Evolutionary conservation across 495 filamentous ascomycete species (phyloP), one percentile per base, ranked within the genome.

Genomic region (Neurospora terricola): DNA sequence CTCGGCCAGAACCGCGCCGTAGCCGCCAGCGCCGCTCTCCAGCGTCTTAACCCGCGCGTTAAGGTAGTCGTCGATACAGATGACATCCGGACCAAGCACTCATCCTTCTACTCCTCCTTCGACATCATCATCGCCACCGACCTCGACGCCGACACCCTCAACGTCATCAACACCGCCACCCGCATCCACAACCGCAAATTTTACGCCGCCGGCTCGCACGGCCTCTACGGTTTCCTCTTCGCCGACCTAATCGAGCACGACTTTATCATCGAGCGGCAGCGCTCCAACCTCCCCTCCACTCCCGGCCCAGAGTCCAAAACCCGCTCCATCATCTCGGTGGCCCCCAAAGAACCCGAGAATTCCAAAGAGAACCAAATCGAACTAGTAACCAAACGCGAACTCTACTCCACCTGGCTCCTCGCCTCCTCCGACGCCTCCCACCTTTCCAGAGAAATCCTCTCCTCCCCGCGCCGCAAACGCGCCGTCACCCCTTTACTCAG

Each of bases 171-270:
- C 81, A 91, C 91, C 12, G 89, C 90, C 16, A 93, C 93, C 45
- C 91, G 94, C 38, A 82, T 95, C 30, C 87, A 90, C 71, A 85
- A 88, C 73, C 87, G 88, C 45, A 90, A 92, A 30, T 97, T 97
- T 83, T 99, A 99, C 82, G 94, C 94, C 38, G 92, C 93, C 23
- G 90, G 89, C 66, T 88, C 91, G 12, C 94, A 97, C 80, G 96
- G 96, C 34, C 87, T 98, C 78, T 97, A 97, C 81, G 96, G 96
- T 38, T 99, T 92, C 79, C 91, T 97, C 70, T 99, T 99, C 81
- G 91, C 93, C 27, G 96, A 99, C 79, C 86, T 99, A 14, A 92
- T 96, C 77, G 85, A 86, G 66, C 96, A 98, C 79, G 89, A 93
- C 73, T 99, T 92, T 74, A 89, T 96, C 45, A 90, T 97, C 74